Evolutionary conservation across 1,284 basidiomycete species (phyloP), one percentile per base, ranked within the genome.

Genomic region (Xanthoconium separans): DNA sequence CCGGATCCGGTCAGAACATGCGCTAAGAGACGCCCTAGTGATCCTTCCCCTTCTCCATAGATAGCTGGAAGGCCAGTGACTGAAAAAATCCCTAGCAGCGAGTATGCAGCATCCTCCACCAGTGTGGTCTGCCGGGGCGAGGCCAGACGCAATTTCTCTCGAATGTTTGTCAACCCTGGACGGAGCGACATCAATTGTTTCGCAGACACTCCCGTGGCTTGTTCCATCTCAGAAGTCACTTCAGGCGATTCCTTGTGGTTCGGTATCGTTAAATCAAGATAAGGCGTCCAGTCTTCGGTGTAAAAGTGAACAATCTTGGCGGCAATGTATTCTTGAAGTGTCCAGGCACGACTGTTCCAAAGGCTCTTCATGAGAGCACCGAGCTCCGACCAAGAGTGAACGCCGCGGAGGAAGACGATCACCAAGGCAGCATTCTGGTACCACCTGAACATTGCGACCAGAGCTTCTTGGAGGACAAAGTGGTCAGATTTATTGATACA

Each of bases 341-440:
- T 48, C 47, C 47, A 48, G 9, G 29, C 47, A 16, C 47, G 47
- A 20, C 37, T 48, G 13, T 48, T 42, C 47, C 47, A 48, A 4
- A 22, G 12, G 6, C 47, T 48, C 20, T 2, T 41, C 29, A 31
- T 7, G 18, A 48, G 36, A 20, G 46, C 24, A 3, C 46, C 46
- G 18, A n/a, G 34, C n/a, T 29, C 27, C 12, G 46, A 47, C 13
- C 6, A 20, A 20, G 33, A 24, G 6, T 4, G 36, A n/a, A 47
- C 46, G 29, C 46, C 46, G 15, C 46, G 46, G 10, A 47, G 36
- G 36, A 47, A 48, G 8, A 48, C 34, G 12, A 48, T 40, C 29
- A 40, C n/a, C 47, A 31, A 9, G 3, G 47, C 29, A 2, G 47
- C 27, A 16, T n/a, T 13, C 36, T 40, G 36, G 27, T 47, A 47